Percentiles rank a stretch among this genome's conserved stretches.
These are phyloP conservation scores for Xylaria sp. DNA, from an alignment of 2,329 filamentous ascomycete genomes.

Conservation along the genomic window DNA sequence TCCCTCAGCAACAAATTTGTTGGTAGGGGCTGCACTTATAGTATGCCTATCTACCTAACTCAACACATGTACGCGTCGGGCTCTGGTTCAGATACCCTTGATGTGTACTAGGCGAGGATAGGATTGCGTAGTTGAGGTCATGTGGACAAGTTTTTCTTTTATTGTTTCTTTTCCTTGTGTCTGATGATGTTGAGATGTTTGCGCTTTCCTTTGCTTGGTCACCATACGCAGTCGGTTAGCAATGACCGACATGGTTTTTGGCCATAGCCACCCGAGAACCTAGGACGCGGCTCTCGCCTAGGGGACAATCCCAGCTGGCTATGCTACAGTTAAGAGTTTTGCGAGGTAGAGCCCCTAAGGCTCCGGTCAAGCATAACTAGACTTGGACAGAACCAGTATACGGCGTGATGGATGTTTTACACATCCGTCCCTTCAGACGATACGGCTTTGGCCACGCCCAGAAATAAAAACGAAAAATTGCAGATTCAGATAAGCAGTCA, in stretches of 20 bases:
- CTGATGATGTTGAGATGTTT: conserved; percentile 47
- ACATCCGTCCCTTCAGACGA: conserved; percentile 39
- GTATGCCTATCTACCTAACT: conserved; percentile 46
- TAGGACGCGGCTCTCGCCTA: conserved; percentile 29
- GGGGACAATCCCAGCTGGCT: conserved; percentile 31
- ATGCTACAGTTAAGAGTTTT: conserved; percentile 32
- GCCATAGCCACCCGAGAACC: conserved; percentile 27
- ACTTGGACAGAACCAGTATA: conserved; percentile 35
- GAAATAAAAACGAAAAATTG: conserved; percentile 46
- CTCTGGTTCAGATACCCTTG: conserved; percentile 42
- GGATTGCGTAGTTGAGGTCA: conserved; percentile 44
- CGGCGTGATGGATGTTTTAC: conserved; percentile 32
- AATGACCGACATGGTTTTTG: conserved; percentile 29
- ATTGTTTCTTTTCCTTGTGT: conserved; percentile 47
- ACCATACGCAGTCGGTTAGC: conserved; percentile 38
- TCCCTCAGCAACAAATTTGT: conserved; percentile 42
- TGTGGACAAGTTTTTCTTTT: conserved; percentile 46
- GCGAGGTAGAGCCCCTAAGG: conserved; percentile 25
- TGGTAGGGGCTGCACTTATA: conserved; percentile 45
- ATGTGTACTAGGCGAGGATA: conserved; percentile 45
- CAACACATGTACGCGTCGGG: conserved; percentile 42
- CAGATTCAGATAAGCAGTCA: background rate
- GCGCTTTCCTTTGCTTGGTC: conserved; percentile 48
- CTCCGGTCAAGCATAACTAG: conserved; percentile 30
- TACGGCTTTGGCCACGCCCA: conserved; percentile 42